Percentiles rank a stretch among this genome's conserved stretches.
Evolutionary conservation across 1,284 basidiomycete genomes (phyloP).

Genomic region (Leccinum subrobustum): DNA sequence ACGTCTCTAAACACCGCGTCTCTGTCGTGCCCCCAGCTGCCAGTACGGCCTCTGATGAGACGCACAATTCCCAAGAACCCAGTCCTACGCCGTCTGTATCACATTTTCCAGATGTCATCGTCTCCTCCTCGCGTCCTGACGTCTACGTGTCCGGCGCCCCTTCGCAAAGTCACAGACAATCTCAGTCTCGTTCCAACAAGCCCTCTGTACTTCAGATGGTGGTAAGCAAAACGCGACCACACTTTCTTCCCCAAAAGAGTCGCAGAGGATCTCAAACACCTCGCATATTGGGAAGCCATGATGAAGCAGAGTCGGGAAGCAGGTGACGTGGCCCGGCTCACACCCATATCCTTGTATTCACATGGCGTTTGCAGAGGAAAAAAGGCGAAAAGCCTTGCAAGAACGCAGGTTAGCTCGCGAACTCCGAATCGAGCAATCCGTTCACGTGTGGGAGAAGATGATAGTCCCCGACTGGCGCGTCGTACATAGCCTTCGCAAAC

Average conservation of each 20-base stretch:
- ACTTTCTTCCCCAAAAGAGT: slow-evolving; percentile 82
- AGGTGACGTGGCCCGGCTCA: slow-evolving; percentile 46
- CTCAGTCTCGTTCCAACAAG: slow-evolving; percentile 53
- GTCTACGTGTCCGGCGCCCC: background rate
- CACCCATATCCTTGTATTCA: slow-evolving; percentile 9
- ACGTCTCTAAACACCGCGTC: slow-evolving; percentile 36
- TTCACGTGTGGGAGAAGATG: slow-evolving; percentile 74
- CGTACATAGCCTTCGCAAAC: slow-evolving; percentile 62
- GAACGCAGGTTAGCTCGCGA: slow-evolving; percentile 69
- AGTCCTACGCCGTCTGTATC: slow-evolving; percentile 9
- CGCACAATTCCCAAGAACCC: background rate
- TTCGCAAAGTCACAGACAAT: slow-evolving; percentile 39
- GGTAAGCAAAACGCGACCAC: slow-evolving; percentile 75
- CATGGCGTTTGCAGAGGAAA: slow-evolving; percentile 55
- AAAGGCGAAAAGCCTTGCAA: slow-evolving; percentile 58
- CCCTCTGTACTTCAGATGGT: slow-evolving; percentile 74
- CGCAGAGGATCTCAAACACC: slow-evolving; percentile 82
- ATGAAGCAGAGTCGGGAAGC: slow-evolving; percentile 79
- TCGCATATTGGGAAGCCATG: slow-evolving; percentile 89
- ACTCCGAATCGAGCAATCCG: slow-evolving; percentile 64
- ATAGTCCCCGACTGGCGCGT: slow-evolving; percentile 84
- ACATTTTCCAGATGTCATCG: slow-evolving; percentile 9
- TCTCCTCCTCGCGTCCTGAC: slow-evolving; percentile 12
- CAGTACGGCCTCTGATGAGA: background rate
- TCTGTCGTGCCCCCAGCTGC: slow-evolving; percentile 17